These are phyloP conservation scores for Trichoderma atroviride DNA, from an alignment of 2,329 filamentous ascomycete genomes.

Conservation along the genomic window DNA sequence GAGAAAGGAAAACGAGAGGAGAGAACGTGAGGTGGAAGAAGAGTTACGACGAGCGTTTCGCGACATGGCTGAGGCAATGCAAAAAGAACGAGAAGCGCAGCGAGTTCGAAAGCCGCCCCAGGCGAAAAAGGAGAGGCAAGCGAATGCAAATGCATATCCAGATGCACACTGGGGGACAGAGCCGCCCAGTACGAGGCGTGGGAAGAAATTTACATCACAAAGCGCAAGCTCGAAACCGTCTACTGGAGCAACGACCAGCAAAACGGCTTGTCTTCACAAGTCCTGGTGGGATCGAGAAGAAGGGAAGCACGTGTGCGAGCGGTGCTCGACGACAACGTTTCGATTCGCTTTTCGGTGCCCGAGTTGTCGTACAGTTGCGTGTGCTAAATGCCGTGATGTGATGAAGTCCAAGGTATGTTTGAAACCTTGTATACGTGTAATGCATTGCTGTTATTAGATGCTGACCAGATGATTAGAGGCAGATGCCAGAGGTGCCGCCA, in stretches of 20 bases:
- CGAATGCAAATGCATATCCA: no score
- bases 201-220: background rate
- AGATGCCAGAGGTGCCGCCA: no score
- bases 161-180: no score
- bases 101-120: background rate
- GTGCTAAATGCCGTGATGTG: background rate
- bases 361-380: background rate
- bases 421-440: no score
- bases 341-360: background rate
- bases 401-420: background rate
- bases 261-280: background rate
- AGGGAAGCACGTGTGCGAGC: background rate
- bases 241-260: background rate
- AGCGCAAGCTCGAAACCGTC: background rate
- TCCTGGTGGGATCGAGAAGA: background rate
- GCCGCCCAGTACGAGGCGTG: background rate
- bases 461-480: no score
- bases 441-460: no score
- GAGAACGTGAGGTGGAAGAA: background rate
- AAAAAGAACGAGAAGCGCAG: background rate
- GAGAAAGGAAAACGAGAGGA: background rate
- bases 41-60: no score
- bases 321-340: background rate
- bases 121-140: background rate
- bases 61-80: no score